These are phyloP conservation scores for Debaryomyces prosopidis DNA, from an alignment of 805 yeast species.

Conservation along the genomic window DNA sequence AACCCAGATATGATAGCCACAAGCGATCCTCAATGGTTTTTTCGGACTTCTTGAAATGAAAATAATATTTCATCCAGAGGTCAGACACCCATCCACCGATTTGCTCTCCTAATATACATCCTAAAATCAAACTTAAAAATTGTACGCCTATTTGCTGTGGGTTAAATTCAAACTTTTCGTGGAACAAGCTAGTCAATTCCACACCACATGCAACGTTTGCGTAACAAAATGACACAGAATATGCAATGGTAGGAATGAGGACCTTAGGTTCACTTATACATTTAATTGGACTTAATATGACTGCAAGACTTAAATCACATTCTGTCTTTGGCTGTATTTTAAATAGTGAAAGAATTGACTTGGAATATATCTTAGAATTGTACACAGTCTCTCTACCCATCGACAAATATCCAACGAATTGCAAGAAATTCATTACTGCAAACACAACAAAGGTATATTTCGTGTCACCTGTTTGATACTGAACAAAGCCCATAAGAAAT, in stretches of 20 bases:
- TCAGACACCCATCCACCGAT: conserved; percentile 24
- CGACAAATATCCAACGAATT: conserved; percentile 11
- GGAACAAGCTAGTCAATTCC: conserved; percentile 22
- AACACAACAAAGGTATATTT: conserved; percentile 14
- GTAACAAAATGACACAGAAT: conserved; percentile 19
- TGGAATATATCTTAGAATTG: conserved; percentile 7
- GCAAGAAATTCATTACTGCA: conserved; percentile 12
- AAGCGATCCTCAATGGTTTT: conserved; percentile 16
- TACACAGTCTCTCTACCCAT: conserved; percentile 15
- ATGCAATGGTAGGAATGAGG: conserved; percentile 15
- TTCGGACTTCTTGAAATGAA: not conserved
- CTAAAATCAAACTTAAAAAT: conserved; percentile 20
- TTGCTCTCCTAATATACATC: conserved; percentile 21
- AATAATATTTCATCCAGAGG: conserved; percentile 16
- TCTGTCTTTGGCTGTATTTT: conserved; percentile 6
- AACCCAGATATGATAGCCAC: conserved; percentile 23
- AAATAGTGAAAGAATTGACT: conserved; percentile 2
- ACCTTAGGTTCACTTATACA: conserved; percentile 8
- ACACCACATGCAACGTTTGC: conserved; percentile 22
- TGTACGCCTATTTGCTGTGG: conserved; percentile 26
- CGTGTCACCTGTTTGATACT: conserved; percentile 6
- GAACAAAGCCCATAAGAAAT: conserved; percentile 17
- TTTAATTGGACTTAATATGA: conserved; percentile 10
- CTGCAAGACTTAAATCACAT: conserved; percentile 2
- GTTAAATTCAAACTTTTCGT: conserved; percentile 16